These are phyloP conservation scores for Phaeosphaeriaceae sp. DNA, from an alignment of 2,329 filamentous ascomycete species.

Conservation along the genomic window DNA sequence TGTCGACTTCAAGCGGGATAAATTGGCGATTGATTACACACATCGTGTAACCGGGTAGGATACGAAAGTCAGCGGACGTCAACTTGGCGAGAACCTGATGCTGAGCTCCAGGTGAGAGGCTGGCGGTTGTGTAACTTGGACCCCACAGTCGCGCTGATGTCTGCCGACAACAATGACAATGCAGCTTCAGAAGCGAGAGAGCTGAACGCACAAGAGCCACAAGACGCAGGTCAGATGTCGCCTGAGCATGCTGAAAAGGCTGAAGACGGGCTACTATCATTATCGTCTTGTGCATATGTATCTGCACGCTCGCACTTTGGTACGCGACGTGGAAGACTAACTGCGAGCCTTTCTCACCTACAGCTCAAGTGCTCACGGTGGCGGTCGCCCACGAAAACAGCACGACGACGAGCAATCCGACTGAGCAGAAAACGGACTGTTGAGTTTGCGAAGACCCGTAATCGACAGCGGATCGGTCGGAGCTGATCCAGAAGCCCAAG, in stretches of 20 bases:
- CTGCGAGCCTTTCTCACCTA: not conserved
- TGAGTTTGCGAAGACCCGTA: not conserved
- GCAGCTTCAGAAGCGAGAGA: not conserved
- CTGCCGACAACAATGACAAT: not conserved
- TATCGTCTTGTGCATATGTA: not conserved
- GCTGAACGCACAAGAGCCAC: not conserved
- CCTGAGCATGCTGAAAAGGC: not conserved
- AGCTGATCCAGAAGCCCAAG: not conserved
- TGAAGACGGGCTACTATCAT: not conserved
- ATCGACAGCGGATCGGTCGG: not conserved
- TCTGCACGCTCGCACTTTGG: not conserved
- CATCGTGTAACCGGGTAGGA: constrained; percentile 29
- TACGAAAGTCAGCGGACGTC: constrained; percentile 16
- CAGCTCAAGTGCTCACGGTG: not conserved
- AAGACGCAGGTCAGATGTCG: not conserved
- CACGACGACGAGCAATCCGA: not conserved
- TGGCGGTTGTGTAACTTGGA: not conserved
- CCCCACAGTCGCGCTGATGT: not conserved
- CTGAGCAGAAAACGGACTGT: not conserved
- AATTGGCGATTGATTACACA: constrained; percentile 44
- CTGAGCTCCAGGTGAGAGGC: constrained; percentile 4
- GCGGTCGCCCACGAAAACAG: not conserved
- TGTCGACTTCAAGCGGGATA: constrained; percentile 28
- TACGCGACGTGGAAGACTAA: not conserved
- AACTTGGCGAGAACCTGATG: constrained; percentile 18